A percentile compares a stretch with the other conserved stretches of the same genome.
phyloP scores from a whole-genome alignment of 768 basidiomycete species.

The Jaapia argillacea region DNA sequence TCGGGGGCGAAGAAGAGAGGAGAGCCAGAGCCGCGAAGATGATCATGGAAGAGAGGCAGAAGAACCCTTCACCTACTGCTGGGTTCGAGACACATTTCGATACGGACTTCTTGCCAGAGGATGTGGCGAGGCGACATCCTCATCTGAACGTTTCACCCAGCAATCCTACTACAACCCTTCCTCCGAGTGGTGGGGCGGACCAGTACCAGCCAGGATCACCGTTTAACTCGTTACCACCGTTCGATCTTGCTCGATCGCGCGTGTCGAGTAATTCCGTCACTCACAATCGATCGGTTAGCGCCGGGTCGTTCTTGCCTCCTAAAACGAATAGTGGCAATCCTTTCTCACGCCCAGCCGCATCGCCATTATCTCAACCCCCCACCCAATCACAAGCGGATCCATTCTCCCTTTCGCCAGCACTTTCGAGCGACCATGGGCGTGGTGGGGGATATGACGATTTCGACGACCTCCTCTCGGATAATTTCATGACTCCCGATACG shows the following conservation, averaged over 20 bases:
- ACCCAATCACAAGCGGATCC: conserved; percentile 10
- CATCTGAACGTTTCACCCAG: conserved; percentile 7
- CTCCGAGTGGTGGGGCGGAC: conserved; percentile 17
- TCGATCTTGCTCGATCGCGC: conserved; percentile 20
- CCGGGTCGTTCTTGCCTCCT: conserved; percentile 14
- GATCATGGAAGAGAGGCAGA: conserved; percentile 8
- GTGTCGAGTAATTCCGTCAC: conserved; percentile 19
- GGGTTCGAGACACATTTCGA: conserved; percentile 35
- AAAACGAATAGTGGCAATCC: no score
- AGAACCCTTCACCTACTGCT: conserved; percentile 13
- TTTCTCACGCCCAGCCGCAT: no score
- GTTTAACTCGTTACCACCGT: conserved; percentile 25
- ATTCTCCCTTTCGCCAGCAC: background rate
- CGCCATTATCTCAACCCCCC: no score
- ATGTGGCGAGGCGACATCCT: conserved; percentile 8
- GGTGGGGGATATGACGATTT: no score
- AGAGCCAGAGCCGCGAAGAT: conserved; percentile 4
- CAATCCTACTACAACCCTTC: conserved; percentile 6
- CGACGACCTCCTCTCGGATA: no score
- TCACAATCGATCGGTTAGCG: conserved; percentile 26
- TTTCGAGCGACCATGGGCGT: no score
- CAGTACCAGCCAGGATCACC: conserved; percentile 23
- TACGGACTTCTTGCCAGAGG: conserved; percentile 28
- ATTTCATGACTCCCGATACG: no score
- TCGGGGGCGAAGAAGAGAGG: background rate